Base-by-base conservation (phyloP, 2,329 filamentous ascomycete species). In the Lithohypha guttulata region DNA sequence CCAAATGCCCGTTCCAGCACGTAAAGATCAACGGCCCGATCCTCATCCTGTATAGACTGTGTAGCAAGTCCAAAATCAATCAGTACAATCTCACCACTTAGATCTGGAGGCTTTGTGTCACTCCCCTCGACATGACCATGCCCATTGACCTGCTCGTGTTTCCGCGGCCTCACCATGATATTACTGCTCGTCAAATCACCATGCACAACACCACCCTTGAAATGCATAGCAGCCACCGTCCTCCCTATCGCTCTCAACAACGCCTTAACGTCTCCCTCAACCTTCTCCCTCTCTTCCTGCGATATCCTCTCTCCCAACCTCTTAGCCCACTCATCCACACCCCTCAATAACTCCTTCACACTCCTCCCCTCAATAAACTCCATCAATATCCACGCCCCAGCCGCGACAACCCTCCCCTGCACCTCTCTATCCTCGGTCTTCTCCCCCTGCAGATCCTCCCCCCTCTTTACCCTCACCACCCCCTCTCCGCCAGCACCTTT, bases 111-210 rank as follows among this genome's bases (percentile, higher is more conserved):
- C 44, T 49, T 13, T 42, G 34, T 13, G 18, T 36, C 44, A n/a
- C n/a, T n/a, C 20, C 26, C 7, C 6, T 30, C 31, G 23, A 39
- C 25, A 4, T 44, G 33, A n/a, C 15, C 25, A 19, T 39, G 38
- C n/a, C 19, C 30, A 15, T 42, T 48, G 6, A 51, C 48, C 4
- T 8, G 42, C 41, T 22, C 35, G 4, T 42, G 29, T 5, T 29
- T 36, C 14, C 54, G 55, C 10, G 69, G 67, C 44, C 75, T 59
- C 50, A 96, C 58, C 80, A 98, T 95, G 65, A 98, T 71, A 62
- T 98, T 98, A 63, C 87, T 95, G 47, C 87, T 98, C 44, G 91
- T 98, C 63, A 98, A 63, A 64, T 98, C 91, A 27, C 91, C 91
- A 64, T 98, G 91, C 43, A 94, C 78, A 41, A 96, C 75, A 10